These are phyloP conservation scores for Diutina mesorugosa DNA, from an alignment of 1,139 yeast genomes.

Conservation along the genomic window DNA sequence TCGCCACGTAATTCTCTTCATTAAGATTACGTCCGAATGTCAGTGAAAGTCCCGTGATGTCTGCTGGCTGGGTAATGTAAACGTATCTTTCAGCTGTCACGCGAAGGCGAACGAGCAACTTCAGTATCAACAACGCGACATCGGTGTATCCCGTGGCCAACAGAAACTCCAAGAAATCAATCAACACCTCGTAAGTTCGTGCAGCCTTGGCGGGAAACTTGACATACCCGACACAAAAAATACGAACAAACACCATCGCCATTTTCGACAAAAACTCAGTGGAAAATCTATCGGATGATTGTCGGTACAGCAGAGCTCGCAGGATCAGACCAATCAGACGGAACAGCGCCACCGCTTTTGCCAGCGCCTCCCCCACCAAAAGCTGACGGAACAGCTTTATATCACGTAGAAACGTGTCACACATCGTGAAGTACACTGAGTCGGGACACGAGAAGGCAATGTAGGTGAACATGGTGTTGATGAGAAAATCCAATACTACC, in stretches of 20 bases:
- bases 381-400: not conserved
- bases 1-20: conserved; percentile 10
- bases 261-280: not conserved
- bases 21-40: conserved; percentile 38
- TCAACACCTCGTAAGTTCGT: not conserved
- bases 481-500: conserved; percentile 18
- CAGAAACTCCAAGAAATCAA: not conserved
- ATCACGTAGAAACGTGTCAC: not conserved
- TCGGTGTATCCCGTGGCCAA: conserved; percentile 6
- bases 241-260: not conserved
- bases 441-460: not conserved
- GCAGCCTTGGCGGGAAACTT: not conserved
- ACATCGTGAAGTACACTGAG: not conserved
- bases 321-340: not conserved
- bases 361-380: not conserved
- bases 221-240: not conserved
- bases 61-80: conserved; percentile 41
- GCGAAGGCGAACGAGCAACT: conserved; percentile 44
- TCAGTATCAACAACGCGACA: conserved; percentile 34
- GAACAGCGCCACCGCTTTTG: not conserved
- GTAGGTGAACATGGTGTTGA: conserved; percentile 8
- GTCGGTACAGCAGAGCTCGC: not conserved
- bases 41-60: conserved; percentile 56
- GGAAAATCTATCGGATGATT: not conserved
- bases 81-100: conserved; percentile 32